Evolutionary conservation across 495 filamentous ascomycete genomes (phyloP), one percentile per base, ranked within the genome.

Genomic region (Penicillium fimorum): DNA sequence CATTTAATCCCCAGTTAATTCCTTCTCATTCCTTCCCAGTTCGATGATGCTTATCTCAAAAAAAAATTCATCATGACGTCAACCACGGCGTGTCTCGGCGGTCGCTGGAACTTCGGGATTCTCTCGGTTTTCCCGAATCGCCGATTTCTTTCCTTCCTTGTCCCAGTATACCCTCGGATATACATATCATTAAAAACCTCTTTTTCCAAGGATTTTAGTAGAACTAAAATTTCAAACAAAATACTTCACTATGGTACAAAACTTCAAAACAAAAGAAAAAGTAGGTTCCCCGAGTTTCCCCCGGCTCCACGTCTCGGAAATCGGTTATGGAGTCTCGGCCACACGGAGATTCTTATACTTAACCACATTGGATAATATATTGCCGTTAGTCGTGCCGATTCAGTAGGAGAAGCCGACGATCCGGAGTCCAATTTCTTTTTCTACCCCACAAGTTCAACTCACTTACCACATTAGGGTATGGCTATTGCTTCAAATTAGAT

Each of bases 311-410:
- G 33, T 55, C 56, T 53, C 56, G 54, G 65, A 63, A 51, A 64
- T 76, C 72, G 70, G 72, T 52, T 71, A 74, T 56, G 25, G 45
- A 15, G 17, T 41, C 29, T 74, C 74, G 74, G 74, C 65, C 67
- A 63, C 67, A 72, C 69, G 74, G 74, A 76, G 35, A 66, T 35
- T 54, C 17, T 20, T 15, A 43, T 9, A 32, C 7, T 41, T 3
- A 25, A 5, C 9, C 18, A 38, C 0, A 52, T 29, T 40, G 18
- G 5, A 29, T 18, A 45, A 45, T n/a, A 32, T 47, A 18, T 18
- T 24, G 20, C 41, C 41, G 29, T 29, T 47, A 47, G 17, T 47
- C 0, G 2, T 17, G 3, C 35, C 35, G 35, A 38, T 30, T 12
- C 1, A 47, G 45, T 20, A 17, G 30, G 11, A 20, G 9, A 20